Conservation (phyloP, 805 yeast genomes). For the Lipomyces sp. region DNA sequence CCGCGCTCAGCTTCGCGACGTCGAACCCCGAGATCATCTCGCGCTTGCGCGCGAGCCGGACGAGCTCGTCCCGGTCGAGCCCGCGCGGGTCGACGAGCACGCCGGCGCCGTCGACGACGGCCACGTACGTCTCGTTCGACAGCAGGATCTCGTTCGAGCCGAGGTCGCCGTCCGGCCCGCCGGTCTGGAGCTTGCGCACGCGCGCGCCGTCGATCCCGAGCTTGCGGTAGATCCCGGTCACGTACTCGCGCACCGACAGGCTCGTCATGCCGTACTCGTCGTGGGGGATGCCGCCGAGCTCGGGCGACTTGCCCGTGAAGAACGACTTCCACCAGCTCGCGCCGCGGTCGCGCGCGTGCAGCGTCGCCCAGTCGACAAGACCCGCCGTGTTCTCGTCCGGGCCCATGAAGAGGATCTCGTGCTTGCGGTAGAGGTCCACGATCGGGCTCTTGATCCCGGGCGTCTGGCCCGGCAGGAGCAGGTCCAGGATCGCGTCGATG, state of each 20-base stretch:
- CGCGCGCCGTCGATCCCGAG: conserved; percentile 55
- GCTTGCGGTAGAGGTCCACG: conserved; percentile 77
- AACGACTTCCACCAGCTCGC: conserved; percentile 99
- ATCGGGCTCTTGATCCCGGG: conserved; percentile 79
- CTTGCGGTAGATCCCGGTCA: conserved; percentile 81
- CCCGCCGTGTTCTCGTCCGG: conserved; percentile 99
- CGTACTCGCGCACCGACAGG: conserved; percentile 86
- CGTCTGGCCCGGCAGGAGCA: conserved; percentile 63
- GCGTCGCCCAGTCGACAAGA: conserved; percentile 94
- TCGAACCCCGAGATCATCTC: conserved; percentile 70
- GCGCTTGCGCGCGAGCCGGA: conserved; percentile 74
- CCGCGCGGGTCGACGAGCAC: conserved; percentile 91
- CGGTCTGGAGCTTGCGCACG: conserved; percentile 86
- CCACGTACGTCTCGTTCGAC: conserved; percentile 82
- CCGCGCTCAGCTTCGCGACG: conserved; percentile 57
- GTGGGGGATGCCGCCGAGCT: conserved; percentile 95
- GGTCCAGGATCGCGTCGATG: conserved; percentile 84
- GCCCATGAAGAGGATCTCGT: conserved; percentile 92
- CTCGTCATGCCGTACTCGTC: conserved; percentile 98
- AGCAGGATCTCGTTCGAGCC: conserved; percentile 93
- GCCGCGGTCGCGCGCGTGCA: conserved; percentile 86
- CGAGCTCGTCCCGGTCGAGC: conserved; percentile 71
- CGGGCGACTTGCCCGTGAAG: conserved; percentile 91
- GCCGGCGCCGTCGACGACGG: conserved; percentile 93
- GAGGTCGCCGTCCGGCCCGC: conserved; percentile 98